Evolutionary conservation across 495 filamentous ascomycete species (phyloP), one percentile per base, ranked within the genome.

Genomic region (Apiosordaria backusii): DNA sequence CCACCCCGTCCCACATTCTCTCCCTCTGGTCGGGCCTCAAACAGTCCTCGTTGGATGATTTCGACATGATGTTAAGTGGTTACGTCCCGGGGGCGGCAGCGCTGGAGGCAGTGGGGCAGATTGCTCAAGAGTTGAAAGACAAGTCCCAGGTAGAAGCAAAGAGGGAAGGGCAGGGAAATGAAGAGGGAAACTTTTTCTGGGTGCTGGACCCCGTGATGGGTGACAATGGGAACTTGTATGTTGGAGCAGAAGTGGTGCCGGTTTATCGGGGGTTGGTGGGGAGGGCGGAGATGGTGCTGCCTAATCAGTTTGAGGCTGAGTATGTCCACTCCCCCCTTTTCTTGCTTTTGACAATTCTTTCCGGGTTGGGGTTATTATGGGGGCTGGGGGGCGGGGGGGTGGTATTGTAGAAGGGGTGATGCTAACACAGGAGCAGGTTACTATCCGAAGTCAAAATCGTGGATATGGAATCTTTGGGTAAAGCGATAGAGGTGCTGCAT

Each of bases 191-290:
- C 24, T 95, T 97, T 79, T 97, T 97, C 78, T 97, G 93, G 93
- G 89, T 96, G n/a, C 82, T 99, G 55, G 95, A 99, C 75, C 95
- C 95, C 0, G 96, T 99, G 16, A 99, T 99, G 95, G 95, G 95
- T 55, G 95, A 99, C 73, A 90, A 96, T 71, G 96, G 92, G 40
- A 86, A 85, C 50, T 80, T 98, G 22, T 99, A 99, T 75, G 92
- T 99, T 57, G 89, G 86, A 23, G 87, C 92, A 65, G 91, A 95
- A 65, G 92, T 95, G 3, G 89, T 97, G 35, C 92, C 93, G 0
- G 91, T 89, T n/a, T 99, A 97, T 76, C 92, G 90, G 75, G 83
- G 81, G 16, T 79, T 96, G 58, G 80, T 97, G 52, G 78, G 78
- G 22, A 84, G 93, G 70, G 96, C 95, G 4, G 96, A 99, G 74